Evolutionary conservation across 345 rosid species (phyloP).

Genomic region (Populus ilicifolia): DNA sequence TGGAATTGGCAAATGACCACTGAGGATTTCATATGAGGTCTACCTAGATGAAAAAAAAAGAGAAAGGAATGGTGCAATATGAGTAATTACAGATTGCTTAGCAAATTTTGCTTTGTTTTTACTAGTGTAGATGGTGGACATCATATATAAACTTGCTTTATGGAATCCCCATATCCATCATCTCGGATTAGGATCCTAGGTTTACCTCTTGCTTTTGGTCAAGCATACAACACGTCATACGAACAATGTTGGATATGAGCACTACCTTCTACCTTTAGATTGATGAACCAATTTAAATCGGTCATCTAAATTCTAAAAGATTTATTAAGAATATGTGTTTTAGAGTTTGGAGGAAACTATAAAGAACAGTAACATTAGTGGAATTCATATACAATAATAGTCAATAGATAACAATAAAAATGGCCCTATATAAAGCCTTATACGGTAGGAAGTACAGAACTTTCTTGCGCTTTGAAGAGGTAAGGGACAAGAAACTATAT

Average conservation of each 20-base stretch:
- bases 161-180: neutral
- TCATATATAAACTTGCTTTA: neutral
- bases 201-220: neutral
- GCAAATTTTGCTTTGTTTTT: too few relatives aligned
- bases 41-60: too few relatives aligned
- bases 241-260: neutral
- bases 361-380: neutral
- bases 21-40: too few relatives aligned
- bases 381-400: neutral
- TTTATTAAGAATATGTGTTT: neutral
- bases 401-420: neutral
- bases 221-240: neutral
- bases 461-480: neutral
- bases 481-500: too few relatives aligned
- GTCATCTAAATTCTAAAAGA: neutral
- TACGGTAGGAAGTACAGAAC: neutral
- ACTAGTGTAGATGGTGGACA: too few relatives aligned
- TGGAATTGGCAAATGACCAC: too few relatives aligned
- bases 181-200: neutral
- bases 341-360: neutral
- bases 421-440: neutral
- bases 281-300: neutral
- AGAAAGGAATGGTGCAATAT: too few relatives aligned
- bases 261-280: neutral
- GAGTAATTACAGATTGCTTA: too few relatives aligned